phyloP scores from a whole-genome alignment of 352 stramenopile species.

The Phytophthora chlamydospora region DNA sequence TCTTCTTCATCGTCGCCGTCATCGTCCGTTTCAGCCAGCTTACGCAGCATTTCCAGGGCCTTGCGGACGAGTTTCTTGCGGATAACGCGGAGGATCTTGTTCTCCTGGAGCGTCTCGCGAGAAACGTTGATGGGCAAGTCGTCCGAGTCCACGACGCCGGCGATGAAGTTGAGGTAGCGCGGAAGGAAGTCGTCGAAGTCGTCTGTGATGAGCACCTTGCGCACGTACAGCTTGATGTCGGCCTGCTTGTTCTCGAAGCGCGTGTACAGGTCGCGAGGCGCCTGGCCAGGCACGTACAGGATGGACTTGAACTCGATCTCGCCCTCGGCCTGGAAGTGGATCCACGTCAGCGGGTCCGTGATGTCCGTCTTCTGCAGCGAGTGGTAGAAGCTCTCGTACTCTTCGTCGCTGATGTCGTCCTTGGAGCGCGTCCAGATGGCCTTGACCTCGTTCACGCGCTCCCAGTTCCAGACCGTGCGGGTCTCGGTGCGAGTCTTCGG shows the following conservation, averaged over 20 bases:
- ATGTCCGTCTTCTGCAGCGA: constrained; percentile 91
- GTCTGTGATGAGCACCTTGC: constrained; percentile 99
- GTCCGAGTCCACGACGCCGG: constrained; percentile 99
- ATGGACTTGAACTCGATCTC: constrained; percentile 99
- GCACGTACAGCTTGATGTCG: constrained; percentile 97
- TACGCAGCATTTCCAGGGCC: constrained; percentile 98
- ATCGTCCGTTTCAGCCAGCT: constrained; percentile 92
- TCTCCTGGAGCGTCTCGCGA: constrained; percentile 98
- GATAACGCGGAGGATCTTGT: constrained; percentile 99
- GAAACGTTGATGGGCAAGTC: constrained; percentile 99
- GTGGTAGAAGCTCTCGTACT: constrained; percentile 99
- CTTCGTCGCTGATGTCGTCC: constrained; percentile 97
- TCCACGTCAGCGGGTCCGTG: constrained; percentile 94
- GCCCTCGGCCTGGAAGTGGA: constrained; percentile 99
- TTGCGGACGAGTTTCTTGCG: constrained; percentile 99
- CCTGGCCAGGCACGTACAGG: constrained; percentile 95
- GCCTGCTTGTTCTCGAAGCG: constrained; percentile 93
- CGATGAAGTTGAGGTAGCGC: constrained; percentile 98
- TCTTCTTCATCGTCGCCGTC: constrained; percentile 69
- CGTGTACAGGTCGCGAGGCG: constrained; percentile 89
- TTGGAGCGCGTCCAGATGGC: constrained; percentile 98
- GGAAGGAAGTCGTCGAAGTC: constrained; percentile 98
- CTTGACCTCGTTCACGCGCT: constrained; percentile 96
- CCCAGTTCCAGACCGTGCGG: constrained; percentile 95
- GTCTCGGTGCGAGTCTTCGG: constrained; percentile 92